Evolutionary conservation across 441 rosid genomes (phyloP).

Genomic region (Erodium chrysanthum): DNA sequence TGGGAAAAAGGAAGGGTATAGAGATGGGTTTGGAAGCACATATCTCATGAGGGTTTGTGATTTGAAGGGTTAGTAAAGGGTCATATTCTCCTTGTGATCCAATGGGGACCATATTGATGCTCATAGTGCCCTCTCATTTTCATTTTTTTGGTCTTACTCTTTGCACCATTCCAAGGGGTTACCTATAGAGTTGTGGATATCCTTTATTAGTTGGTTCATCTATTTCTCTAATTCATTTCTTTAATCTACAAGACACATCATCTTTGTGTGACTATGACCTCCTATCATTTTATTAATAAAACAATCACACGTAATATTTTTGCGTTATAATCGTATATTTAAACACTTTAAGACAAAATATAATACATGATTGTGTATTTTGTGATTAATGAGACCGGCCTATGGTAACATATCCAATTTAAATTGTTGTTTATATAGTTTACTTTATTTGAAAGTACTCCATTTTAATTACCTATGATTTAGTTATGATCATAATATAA

Average conservation of each 20-base stretch:
- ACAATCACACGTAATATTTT: no score
- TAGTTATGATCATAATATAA: no score
- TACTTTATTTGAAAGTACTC: no score
- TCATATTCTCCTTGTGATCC: constrained; percentile 36
- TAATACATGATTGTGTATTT: no score
- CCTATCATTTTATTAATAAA: no score
- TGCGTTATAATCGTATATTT: no score
- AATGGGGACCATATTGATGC: constrained; percentile 23
- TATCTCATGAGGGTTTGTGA: constrained; percentile 3
- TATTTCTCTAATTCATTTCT: background rate
- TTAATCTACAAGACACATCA: background rate
- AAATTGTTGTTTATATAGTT: no score
- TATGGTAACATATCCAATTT: no score
- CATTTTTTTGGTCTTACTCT: background rate
- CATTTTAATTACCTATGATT: no score
- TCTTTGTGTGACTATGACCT: no score
- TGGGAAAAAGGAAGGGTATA: constrained; percentile 13
- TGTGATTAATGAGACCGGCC: no score
- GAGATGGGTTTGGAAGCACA: constrained; percentile 9
- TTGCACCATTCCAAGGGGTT: constrained; percentile 5
- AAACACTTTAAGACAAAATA: no score
- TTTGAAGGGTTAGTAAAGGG: constrained; percentile 30
- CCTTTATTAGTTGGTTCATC: background rate
- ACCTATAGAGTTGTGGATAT: background rate
- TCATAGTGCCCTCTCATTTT: background rate